Conservation (phyloP, 495 filamentous ascomycete species). For the Umbilicaria muhlenbergii region DNA sequence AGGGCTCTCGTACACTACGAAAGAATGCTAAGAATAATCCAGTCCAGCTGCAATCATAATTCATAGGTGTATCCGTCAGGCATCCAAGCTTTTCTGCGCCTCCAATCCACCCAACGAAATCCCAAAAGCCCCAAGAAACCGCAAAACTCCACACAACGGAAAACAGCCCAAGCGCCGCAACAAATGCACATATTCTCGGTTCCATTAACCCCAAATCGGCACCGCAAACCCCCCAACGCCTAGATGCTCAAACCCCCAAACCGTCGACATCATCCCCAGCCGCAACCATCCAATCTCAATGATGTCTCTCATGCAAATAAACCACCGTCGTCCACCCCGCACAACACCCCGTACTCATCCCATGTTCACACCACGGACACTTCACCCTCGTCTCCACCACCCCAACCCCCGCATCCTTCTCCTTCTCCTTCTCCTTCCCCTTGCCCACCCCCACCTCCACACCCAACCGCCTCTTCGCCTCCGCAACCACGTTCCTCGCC, state of each 20-base stretch:
- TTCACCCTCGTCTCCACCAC: constrained; percentile 34
- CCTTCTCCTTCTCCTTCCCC: neutral
- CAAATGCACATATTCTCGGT: too few species aligned
- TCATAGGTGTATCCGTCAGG: too few species aligned
- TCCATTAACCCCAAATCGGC: too few species aligned
- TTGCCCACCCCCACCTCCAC: neutral
- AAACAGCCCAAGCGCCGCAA: too few species aligned
- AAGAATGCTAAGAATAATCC: neutral
- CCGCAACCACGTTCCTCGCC: constrained; percentile 2
- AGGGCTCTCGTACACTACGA: neutral
- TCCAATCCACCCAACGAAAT: too few species aligned
- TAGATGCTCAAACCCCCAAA: too few species aligned
- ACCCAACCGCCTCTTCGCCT: neutral
- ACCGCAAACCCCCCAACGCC: too few species aligned
- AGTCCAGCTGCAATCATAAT: too few species aligned
- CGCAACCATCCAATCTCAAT: constrained; percentile 19
- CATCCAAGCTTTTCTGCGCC: too few species aligned
- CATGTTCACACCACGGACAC: constrained; percentile 68
- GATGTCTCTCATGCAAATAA: constrained; percentile 48
- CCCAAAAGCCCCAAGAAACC: too few species aligned
- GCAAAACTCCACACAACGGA: too few species aligned
- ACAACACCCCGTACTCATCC: constrained; percentile 58
- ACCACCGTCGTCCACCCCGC: constrained; percentile 58
- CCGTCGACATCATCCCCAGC: too few species aligned
- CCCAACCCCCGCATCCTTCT: neutral